Evolutionary conservation across 2,329 filamentous ascomycete species (phyloP), one percentile per base, ranked within the genome.

Genomic region (Cladorrhinum sp.): DNA sequence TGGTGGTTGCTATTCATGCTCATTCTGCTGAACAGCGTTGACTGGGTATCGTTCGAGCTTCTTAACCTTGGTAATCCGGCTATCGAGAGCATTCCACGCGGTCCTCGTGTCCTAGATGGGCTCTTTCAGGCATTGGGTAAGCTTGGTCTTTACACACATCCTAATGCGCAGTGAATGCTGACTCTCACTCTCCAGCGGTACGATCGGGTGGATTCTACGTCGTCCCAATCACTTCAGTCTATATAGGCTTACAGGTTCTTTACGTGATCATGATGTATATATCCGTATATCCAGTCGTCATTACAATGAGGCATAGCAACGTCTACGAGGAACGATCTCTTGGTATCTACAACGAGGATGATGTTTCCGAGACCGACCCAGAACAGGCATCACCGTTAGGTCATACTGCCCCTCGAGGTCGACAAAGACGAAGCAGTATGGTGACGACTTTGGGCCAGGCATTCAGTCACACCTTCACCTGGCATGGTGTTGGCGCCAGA

Each of bases 321-420:
- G 84, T 89, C 27, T 91, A 91, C 68, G 87, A 90, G 69, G 87
- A 91, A 67, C 79, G 85, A 6, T 86, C 84, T 0, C 76, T 90
- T 1, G 86, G 86, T 0, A 81, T 87, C 29, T 84, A 86, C 61
- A 73, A 73, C 48, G 74, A 77, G 38, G 68, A 72, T 20, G 69
- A 68, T 23, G 64, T 69, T 13, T 57, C 61, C 4, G 68, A 73
- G 10, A 12, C 38, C 1, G 73, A 77, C 50, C 58, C 66, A 8
- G 64, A 69, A 62, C 64, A 59, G 32, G 50, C 18, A 55, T 24
- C 45, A 18, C 23, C 10, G 29, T 8, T 20, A n/a, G n/a, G n/a
- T n/a, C n/a, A n/a, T 13, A 36, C 55, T 12, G 20, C 49, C 25
- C n/a, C 55, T 8, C 60, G 57, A 10, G 45, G 49, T 13, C 64